phyloP scores from a whole-genome alignment of 2,329 filamentous ascomycete species.

The Tolypocladium album region DNA sequence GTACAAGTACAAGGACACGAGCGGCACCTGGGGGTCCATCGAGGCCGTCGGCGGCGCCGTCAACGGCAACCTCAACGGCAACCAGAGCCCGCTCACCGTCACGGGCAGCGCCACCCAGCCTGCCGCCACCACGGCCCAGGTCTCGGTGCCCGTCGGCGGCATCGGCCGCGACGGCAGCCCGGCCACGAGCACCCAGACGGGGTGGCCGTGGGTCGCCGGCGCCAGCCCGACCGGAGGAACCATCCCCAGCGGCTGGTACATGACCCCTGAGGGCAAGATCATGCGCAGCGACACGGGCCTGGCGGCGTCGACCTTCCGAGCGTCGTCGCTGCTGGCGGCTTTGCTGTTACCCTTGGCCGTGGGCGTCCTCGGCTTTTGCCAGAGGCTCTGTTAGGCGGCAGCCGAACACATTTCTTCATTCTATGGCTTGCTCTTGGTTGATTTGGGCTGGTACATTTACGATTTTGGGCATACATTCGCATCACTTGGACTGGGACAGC shows the following conservation, averaged over 20 bases:
- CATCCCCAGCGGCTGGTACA: constrained; percentile 72
- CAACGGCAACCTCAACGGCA: constrained; percentile 53
- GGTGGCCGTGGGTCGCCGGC: constrained; percentile 57
- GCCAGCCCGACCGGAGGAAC: constrained; percentile 40
- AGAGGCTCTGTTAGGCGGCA: constrained; percentile 1
- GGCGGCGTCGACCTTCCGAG: constrained; percentile 4
- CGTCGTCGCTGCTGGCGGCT: constrained; percentile 11
- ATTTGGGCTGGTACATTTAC: background rate
- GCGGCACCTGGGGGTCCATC: constrained; percentile 75
- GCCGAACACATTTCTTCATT: background rate
- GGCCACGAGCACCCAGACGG: constrained; percentile 44
- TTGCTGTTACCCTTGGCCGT: constrained; percentile 14
- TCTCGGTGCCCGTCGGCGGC: constrained; percentile 60
- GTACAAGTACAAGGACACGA: constrained; percentile 72
- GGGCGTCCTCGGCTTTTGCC: constrained; percentile 12
- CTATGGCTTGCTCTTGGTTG: background rate
- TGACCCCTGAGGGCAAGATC: constrained; percentile 69
- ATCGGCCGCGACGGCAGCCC: constrained; percentile 46
- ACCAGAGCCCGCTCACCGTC: constrained; percentile 34
- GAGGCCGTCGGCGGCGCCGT: constrained; percentile 66
- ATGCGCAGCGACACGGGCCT: constrained; percentile 50
- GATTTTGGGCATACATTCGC: background rate
- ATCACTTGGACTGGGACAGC: background rate
- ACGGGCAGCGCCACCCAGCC: constrained; percentile 51
- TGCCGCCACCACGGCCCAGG: constrained; percentile 49